These are phyloP conservation scores for Truncatella angustata DNA, from an alignment of 2,329 filamentous ascomycete genomes.

Conservation along the genomic window DNA sequence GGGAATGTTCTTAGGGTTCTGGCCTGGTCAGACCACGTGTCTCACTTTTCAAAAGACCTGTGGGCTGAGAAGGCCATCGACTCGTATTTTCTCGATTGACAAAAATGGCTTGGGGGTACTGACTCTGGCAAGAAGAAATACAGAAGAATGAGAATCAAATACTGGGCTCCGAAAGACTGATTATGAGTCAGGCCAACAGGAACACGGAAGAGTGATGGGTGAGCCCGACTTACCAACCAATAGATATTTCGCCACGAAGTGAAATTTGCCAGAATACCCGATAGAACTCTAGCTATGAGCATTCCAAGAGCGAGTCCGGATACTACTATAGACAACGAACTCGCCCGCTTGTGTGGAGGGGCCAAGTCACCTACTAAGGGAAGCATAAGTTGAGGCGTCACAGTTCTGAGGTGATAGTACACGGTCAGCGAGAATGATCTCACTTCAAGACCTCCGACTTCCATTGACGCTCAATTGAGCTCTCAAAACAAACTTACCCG, in stretches of 20 bases:
- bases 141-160: slow-evolving; percentile 57
- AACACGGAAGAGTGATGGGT: too few species aligned
- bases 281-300: slow-evolving; percentile 65
- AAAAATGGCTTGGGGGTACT: too few species aligned
- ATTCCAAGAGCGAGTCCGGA: slow-evolving; percentile 65
- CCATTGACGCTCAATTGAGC: too few species aligned
- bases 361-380: slow-evolving; percentile 68
- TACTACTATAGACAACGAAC: slow-evolving; percentile 63
- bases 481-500: slow-evolving; percentile 37
- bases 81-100: too few species aligned
- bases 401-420: slow-evolving; percentile 20
- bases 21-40: too few species aligned
- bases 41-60: too few species aligned
- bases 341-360: slow-evolving; percentile 58
- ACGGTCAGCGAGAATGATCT: slow-evolving; percentile 5
- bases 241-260: slow-evolving; percentile 67
- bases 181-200: too few species aligned
- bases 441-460: too few species aligned
- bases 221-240: slow-evolving; percentile 53
- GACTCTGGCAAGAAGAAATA: slow-evolving; percentile 70
- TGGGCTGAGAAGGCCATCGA: too few species aligned
- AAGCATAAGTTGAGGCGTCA: slow-evolving; percentile 58
- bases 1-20: too few species aligned
- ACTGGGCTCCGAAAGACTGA: slow-evolving; percentile 61
- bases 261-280: slow-evolving; percentile 65